These are phyloP conservation scores for Colletotrichum sp. DNA, from an alignment of 2,329 filamentous ascomycete genomes.

Conservation along the genomic window DNA sequence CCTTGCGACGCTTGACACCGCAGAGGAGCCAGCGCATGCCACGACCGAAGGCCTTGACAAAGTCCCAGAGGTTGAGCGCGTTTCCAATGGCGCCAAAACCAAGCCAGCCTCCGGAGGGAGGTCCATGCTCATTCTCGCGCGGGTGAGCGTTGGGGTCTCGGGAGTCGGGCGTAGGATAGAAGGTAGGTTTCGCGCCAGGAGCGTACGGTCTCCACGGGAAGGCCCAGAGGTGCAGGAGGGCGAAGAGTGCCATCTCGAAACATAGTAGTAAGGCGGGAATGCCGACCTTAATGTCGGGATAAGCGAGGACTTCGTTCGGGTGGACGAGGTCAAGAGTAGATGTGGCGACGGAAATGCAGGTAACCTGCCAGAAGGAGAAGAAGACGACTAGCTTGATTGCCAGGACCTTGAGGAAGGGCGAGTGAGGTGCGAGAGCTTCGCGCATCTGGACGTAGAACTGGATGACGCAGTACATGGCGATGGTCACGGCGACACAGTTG, in stretches of 20 bases:
- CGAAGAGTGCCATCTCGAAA: conserved; percentile 84
- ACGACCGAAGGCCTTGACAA: conserved; percentile 79
- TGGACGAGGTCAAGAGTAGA: conserved; percentile 68
- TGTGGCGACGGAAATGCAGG: conserved; percentile 55
- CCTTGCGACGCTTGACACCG: conserved; percentile 66
- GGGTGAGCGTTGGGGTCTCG: conserved; percentile 43
- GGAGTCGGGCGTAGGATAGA: conserved; percentile 51
- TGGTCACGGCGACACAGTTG: conserved; percentile 73
- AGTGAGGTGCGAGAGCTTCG: conserved; percentile 69
- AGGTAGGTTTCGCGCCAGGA: conserved; percentile 45
- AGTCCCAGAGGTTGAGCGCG: conserved; percentile 82
- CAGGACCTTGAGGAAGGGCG: conserved; percentile 79
- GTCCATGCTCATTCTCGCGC: conserved; percentile 46
- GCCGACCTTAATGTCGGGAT: conserved; percentile 80
- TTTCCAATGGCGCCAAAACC: conserved; percentile 72
- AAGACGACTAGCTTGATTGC: conserved; percentile 93
- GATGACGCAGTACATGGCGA: conserved; percentile 89
- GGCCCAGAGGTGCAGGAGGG: conserved; percentile 80
- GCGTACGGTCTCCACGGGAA: conserved; percentile 79
- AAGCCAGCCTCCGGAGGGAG: conserved; percentile 68
- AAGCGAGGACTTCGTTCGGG: conserved; percentile 65
- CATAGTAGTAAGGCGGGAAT: conserved; percentile 80
- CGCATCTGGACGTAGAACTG: conserved; percentile 86
- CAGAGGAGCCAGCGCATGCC: conserved; percentile 83
- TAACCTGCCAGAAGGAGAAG: conserved; percentile 84